phyloP scores from a whole-genome alignment of 257 asterid genomes.

The Solanum clarkiae region DNA sequence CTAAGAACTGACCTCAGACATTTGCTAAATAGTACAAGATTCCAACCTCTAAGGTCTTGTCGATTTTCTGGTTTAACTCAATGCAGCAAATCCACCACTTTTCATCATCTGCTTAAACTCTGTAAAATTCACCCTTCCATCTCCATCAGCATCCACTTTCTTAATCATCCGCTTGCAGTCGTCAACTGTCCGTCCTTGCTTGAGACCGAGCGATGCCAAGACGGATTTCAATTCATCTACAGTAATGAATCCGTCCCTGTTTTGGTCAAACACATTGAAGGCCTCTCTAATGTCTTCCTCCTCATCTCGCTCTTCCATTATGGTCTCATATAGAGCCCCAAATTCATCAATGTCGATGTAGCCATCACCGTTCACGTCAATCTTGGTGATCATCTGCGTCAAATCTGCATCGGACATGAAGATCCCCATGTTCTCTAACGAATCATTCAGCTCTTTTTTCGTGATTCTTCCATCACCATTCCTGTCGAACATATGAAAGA shows the following conservation, averaged over 20 bases:
- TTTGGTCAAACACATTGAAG: not conserved
- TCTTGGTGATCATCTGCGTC: not conserved
- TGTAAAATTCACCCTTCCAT: not conserved
- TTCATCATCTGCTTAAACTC: conserved; percentile 10
- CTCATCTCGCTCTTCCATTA: conserved; percentile 4
- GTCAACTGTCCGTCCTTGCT: not conserved
- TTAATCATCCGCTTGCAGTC: conserved; percentile 2
- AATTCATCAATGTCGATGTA: conserved; percentile 4
- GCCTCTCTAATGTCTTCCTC: conserved; percentile 2
- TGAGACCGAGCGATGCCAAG: not conserved
- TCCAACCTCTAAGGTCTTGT: not conserved
- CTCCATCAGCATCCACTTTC: not conserved
- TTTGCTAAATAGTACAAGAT: not conserved
- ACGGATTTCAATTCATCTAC: conserved; percentile 3
- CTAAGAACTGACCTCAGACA: not conserved
- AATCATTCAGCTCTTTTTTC: not conserved
- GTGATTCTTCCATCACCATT: conserved; percentile 5
- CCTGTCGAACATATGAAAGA: conserved; percentile 2
- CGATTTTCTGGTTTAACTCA: not conserved
- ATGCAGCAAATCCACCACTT: conserved; percentile 6
- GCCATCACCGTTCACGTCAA: conserved; percentile 1
- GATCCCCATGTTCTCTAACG: conserved; percentile 10
- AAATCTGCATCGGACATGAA: not conserved
- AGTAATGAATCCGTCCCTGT: conserved; percentile 1
- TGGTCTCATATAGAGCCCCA: conserved; percentile 1